Base-by-base conservation (phyloP, 805 yeast genomes). In the Wickerhamomyces queroliae region DNA sequence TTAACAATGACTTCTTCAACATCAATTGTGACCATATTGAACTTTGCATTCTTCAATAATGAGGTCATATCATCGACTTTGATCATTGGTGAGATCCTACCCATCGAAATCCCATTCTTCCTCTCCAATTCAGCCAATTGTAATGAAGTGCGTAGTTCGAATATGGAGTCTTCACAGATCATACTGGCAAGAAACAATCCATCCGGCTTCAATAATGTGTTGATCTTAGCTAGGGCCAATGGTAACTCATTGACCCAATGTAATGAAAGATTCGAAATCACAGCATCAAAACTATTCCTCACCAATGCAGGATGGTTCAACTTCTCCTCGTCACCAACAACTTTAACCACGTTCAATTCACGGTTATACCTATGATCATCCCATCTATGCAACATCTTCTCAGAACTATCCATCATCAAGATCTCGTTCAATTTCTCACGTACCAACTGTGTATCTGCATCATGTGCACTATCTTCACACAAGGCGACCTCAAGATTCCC, bases 161-260 rank as follows among this genome's bases (percentile, higher is more conserved):
- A 87, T n/a, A 87, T 60, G 2, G 95, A 82, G 54, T 87, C 95
- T 10, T 90, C 91, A 17, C 91, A 93, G 48, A 84, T 74, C 71
- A 87, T 73, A 18, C 88, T 74, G 2, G 85, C 95, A 69, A 87
- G 70, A 48, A 87, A 83, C 53, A 89, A 66, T 2, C 95, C 91
- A 58, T 87, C 95, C 2, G 91, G 91, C 43, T 75, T 76, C 27
- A 87, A 64, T 20, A 83, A 69, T 5, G 62, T 53, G 53, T 78
- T 75, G 48, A 86, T 70, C 43, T 74, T 69, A 15, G 61, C 58
- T 37, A 86, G 68, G 2, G 77, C 74, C 1, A 69, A 66, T 0
- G 95, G 95, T n/a, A 87, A 68, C 50, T 87, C 90, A 52, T 87
- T 87, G 42, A 84, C 78, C 95, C 95, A 87, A 58, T 87, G 95